Evolutionary conservation across 1,284 basidiomycete genomes (phyloP), one percentile per base, ranked within the genome.

Genomic region (Trametes sp.): DNA sequence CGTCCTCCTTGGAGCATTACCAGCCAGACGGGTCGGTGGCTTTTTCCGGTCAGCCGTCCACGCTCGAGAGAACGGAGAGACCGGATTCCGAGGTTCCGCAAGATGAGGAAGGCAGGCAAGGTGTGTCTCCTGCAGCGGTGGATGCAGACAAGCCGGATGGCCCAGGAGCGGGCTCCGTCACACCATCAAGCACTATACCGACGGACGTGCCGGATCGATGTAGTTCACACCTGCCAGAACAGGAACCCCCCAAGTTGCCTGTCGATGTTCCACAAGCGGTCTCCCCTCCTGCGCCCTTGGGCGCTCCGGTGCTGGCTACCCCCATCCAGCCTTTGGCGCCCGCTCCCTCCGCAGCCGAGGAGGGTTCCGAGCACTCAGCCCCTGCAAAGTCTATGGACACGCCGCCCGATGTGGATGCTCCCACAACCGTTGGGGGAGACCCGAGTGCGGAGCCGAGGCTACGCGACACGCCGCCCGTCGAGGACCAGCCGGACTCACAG

Each of bases 401-500:
- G 7, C 38, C 16, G 13, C 38, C 38, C 6, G 38, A n/a, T 19
- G 16, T 19, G 38, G 16, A 14, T n/a, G 38, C 38, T 24, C 1
- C 8, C 42, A 23, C 8, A 4, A 26, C n/a, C n/a, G n/a, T n/a
- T n/a, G n/a, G n/a, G n/a, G n/a, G 11, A 13, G 42, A 23, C 4
- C 42, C 10, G 21, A 16, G 7, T 1, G 29, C 9, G 16, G 24
- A 8, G 19, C 13, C n/a, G 35, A n/a, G 24, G 3, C 45, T 16
- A 16, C 44, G 35, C 19, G 36, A 44, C 13, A 61, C 59, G 1
- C 59, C 63, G 11, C 55, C 61, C 3, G 46, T 44, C 16, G 31
- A 51, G 19, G 31, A 60, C n/a, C 24, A n/a, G 23, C 42, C 54
- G 23, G 24, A 26, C 7, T 29, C 60, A n/a, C 57, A 54, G 11